Base-by-base conservation (phyloP, 345 rosid genomes). In the Salix suchowensis region DNA sequence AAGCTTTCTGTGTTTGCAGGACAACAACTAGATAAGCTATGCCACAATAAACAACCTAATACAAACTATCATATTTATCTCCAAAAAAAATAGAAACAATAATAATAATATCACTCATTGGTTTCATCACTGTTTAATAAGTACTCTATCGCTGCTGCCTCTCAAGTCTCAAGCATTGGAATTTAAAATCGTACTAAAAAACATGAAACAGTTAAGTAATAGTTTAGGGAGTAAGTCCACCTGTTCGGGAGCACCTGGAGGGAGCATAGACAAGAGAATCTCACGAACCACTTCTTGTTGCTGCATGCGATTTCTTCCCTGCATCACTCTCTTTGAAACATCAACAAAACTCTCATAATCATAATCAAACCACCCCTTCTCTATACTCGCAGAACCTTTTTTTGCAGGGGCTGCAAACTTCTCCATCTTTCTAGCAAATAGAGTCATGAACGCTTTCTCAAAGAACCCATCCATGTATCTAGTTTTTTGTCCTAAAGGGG, bases 191-290 rank as follows among this genome's bases (percentile, higher is more conserved):
- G 4, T 7, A 54, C 32, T 10, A 16, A 5, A 23, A 12, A 3
- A 58, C 54, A 6, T 42, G 30, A 19, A 68, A 39, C 6, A 36
- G 5, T 7, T 34, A 7, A 7, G 28, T 14, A 36, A 12, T 28
- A 8, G 71, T 16, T 46, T 13, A 8, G 12, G 12, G 40, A 78
- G 37, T 6, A 60, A 8, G 48, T 65, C 66, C 28, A 91, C 94
- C 97, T 90, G 97, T 28, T 88, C 87, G 23, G 97, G 98, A 12
- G 98, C 97, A 46, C 97, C 97, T 4, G 97, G 97, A 58, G 98
- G 96, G 39, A 93, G 92, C 98, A 95, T 90, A 54, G 98, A 95
- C 80, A 95, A 75, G 82, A 96, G 91, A 76, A 96, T 96, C 76
- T 96, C 91, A 24, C 97, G 87, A 65, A 95, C 98, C 14, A 85